A percentile compares a stretch with the other conserved stretches of the same genome.
These are phyloP conservation scores for Nannochloropsis gaditana DNA, from an alignment of 108 stramenopile genomes.

Conservation along the genomic window DNA sequence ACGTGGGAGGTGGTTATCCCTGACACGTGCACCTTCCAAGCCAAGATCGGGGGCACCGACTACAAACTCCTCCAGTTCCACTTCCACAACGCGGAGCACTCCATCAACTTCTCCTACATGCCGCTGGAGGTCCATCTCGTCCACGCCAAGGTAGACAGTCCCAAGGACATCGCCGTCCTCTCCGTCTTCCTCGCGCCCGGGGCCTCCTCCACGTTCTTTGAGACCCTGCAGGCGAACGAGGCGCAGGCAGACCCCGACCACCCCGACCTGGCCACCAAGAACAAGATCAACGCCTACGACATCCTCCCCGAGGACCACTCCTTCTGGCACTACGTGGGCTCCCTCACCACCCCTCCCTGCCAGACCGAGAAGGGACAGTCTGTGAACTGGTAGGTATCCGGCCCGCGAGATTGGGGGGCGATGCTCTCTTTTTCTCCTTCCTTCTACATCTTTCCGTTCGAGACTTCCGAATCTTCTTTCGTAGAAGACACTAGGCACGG, in stretches of 20 bases:
- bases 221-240: neutral
- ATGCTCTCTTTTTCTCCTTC: neutral
- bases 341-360: conserved; percentile 39
- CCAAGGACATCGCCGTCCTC: neutral
- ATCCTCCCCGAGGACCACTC: conserved; percentile 8
- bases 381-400: neutral
- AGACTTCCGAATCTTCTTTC: neutral
- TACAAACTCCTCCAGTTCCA: conserved; percentile 18
- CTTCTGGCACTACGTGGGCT: conserved; percentile 30
- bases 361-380: neutral
- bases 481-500: too few species aligned
- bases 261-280: neutral
- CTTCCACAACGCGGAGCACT: neutral
- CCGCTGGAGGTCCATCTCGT: neutral
- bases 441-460: neutral
- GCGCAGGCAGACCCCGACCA: neutral
- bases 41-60: neutral
- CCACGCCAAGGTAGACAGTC: neutral
- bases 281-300: conserved; percentile 8
- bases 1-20: neutral
- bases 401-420: too few species aligned
- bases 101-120: neutral
- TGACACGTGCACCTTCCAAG: neutral
- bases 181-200: neutral
- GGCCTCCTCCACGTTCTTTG: neutral